Conservation (phyloP, 2,329 filamentous ascomycete genomes). For the Calonectria pseudoturangicola region DNA sequence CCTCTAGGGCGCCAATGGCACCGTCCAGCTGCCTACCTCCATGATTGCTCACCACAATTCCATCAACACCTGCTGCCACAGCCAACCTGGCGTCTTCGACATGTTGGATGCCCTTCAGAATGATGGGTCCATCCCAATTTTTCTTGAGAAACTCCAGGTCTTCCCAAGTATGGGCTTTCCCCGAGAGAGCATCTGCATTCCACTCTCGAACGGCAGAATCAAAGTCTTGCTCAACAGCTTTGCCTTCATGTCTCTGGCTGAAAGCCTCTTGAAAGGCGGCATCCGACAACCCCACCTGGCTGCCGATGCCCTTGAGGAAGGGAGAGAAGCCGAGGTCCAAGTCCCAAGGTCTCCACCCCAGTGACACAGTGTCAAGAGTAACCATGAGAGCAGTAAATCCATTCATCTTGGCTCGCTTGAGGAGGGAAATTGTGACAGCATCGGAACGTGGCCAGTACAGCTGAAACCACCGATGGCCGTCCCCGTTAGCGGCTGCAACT, state of each 20-base stretch:
- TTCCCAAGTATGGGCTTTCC: slow-evolving; percentile 75
- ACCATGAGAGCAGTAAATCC: slow-evolving; percentile 82
- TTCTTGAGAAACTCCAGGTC: slow-evolving; percentile 75
- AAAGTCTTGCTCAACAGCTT: slow-evolving; percentile 45
- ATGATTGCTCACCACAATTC: slow-evolving; percentile 65
- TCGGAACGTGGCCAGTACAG: slow-evolving; percentile 83
- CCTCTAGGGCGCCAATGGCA: slow-evolving; percentile 70
- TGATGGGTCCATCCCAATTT: slow-evolving; percentile 74
- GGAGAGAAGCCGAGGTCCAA: slow-evolving; percentile 78
- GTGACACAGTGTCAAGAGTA: slow-evolving; percentile 82
- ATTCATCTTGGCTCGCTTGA: slow-evolving; percentile 75
- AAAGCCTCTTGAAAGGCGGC: slow-evolving; percentile 71
- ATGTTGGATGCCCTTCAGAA: slow-evolving; percentile 64
- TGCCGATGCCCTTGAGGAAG: slow-evolving; percentile 75
- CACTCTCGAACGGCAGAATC: slow-evolving; percentile 51
- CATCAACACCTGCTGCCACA: slow-evolving; percentile 61
- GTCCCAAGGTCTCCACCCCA: slow-evolving; percentile 82
- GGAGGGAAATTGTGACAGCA: slow-evolving; percentile 78
- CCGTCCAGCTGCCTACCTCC: slow-evolving; percentile 65
- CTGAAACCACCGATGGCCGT: slow-evolving; percentile 81
- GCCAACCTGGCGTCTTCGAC: slow-evolving; percentile 64
- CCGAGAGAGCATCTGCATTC: slow-evolving; percentile 55
- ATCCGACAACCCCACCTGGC: slow-evolving; percentile 79
- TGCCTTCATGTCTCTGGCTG: slow-evolving; percentile 42
- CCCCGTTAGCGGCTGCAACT: slow-evolving; percentile 74